Evolutionary conservation across 208 protist genomes (phyloP).

Genomic region (Balamuthia mandrillaris): DNA sequence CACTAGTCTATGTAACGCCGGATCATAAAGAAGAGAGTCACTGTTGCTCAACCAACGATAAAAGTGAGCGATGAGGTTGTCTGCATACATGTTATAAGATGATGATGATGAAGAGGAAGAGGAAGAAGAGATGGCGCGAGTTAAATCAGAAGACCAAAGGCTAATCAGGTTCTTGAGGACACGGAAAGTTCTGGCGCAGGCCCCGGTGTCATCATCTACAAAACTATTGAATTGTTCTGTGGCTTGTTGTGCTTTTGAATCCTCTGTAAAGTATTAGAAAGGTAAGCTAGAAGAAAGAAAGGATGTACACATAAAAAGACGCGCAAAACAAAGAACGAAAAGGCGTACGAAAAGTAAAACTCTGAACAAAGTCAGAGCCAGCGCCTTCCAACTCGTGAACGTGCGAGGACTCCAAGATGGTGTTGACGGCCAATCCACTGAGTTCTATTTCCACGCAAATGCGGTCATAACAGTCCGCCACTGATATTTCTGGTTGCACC

Average conservation of each 20-base stretch:
- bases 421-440: slow-evolving; percentile 58
- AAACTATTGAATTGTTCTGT: neutral
- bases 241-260: too few species aligned
- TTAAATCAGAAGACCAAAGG: too few species aligned
- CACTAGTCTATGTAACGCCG: slow-evolving; percentile 55
- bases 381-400: slow-evolving; percentile 40
- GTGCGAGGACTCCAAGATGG: slow-evolving; percentile 60
- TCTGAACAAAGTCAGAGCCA: neutral
- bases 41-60: slow-evolving; percentile 69
- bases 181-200: too few species aligned
- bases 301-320: too few species aligned
- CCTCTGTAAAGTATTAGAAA: neutral
- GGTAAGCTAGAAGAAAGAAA: neutral
- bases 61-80: slow-evolving; percentile 58
- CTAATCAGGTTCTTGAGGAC: too few species aligned
- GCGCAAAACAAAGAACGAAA: neutral
- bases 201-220: too few species aligned
- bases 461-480: slow-evolving; percentile 58
- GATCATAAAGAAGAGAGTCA: slow-evolving; percentile 66
- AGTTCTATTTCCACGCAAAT: slow-evolving; percentile 70
- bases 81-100: slow-evolving; percentile 40
- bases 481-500: slow-evolving; percentile 55
- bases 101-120: too few species aligned
- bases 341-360: neutral
- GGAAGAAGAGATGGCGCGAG: too few species aligned